phyloP scores from a whole-genome alignment of 139 green algal species.

The Tetraselmis striata region DNA sequence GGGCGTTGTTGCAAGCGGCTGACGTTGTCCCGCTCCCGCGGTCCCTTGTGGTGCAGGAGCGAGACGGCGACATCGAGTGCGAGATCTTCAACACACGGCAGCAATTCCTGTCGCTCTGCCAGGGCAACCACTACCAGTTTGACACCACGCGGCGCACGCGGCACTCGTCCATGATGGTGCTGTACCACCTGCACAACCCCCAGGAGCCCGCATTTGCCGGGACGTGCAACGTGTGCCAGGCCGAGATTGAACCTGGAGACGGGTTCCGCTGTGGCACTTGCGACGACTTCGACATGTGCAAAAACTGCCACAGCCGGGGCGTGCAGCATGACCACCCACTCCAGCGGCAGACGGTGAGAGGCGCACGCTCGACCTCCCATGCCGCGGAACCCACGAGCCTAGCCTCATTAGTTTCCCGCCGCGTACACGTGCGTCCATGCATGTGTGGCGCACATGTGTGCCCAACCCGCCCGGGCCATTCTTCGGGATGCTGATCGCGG shows the following conservation, averaged over 20 bases:
- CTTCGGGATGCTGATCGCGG: too few relatives aligned
- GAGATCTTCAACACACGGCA: slow-evolving; percentile 95
- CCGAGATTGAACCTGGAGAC: slow-evolving; percentile 82
- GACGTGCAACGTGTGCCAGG: slow-evolving; percentile 86
- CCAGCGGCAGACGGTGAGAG: slow-evolving; percentile 9
- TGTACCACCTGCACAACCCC: slow-evolving; percentile 99
- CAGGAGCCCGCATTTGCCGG: slow-evolving; percentile 64
- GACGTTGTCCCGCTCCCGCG: too few relatives aligned
- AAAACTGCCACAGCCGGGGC: slow-evolving; percentile 44
- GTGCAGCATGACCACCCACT: slow-evolving; percentile 58
- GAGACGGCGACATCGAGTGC: slow-evolving; percentile 61
- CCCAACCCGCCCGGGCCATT: too few relatives aligned
- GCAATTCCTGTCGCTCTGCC: slow-evolving; percentile 91
- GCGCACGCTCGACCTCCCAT: too few relatives aligned
- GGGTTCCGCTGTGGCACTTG: slow-evolving; percentile 88
- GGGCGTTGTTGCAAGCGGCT: too few relatives aligned
- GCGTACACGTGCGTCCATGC: too few relatives aligned
- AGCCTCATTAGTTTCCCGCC: too few relatives aligned
- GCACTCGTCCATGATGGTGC: slow-evolving; percentile 97
- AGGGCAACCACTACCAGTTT: slow-evolving; percentile 99
- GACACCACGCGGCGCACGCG: slow-evolving; percentile 93
- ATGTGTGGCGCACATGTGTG: too few relatives aligned
- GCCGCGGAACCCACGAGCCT: too few relatives aligned
- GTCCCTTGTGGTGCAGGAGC: too few relatives aligned
- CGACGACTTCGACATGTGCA: slow-evolving; percentile 92